phyloP scores from a whole-genome alignment of 2,329 filamentous ascomycete species.

The Monilinia fructicola region DNA sequence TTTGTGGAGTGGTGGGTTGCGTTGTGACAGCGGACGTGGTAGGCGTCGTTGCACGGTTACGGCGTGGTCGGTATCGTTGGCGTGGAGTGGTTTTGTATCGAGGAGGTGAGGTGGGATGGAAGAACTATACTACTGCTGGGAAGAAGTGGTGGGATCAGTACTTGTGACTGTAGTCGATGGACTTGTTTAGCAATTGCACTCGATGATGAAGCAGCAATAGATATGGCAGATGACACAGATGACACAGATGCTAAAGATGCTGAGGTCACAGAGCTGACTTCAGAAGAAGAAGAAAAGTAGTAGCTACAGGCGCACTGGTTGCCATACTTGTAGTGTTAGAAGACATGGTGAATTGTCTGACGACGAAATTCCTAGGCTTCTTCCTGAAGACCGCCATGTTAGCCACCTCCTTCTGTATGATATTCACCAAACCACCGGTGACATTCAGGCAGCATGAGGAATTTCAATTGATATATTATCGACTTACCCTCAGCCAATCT shows the following conservation, averaged over 20 bases:
- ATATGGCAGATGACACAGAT: slow-evolving; percentile 4
- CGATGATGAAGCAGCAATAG: slow-evolving; percentile 21
- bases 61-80: slow-evolving; percentile 32
- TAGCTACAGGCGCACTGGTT: slow-evolving; percentile 25
- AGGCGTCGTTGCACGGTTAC: slow-evolving; percentile 23
- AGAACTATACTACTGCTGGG: slow-evolving; percentile 17
- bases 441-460: background rate
- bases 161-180: slow-evolving; percentile 30
- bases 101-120: slow-evolving; percentile 28
- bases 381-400: slow-evolving; percentile 30
- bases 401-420: slow-evolving; percentile 22
- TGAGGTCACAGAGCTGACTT: slow-evolving; percentile 28
- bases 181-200: slow-evolving; percentile 38
- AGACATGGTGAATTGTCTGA: slow-evolving; percentile 35
- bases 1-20: slow-evolving; percentile 8
- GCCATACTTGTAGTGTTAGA: slow-evolving; percentile 37
- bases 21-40: slow-evolving; percentile 24
- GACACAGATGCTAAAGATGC: slow-evolving; percentile 8
- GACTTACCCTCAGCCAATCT: slow-evolving; percentile 15
- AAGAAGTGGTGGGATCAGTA: slow-evolving; percentile 19
- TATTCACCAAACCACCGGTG: too few species aligned
- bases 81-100: slow-evolving; percentile 28
- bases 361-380: slow-evolving; percentile 26
- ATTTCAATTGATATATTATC: slow-evolving; percentile 6
- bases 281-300: slow-evolving; percentile 26